Percentiles rank a stretch among this genome's conserved stretches.
These are phyloP conservation scores for Camellia lanceoleosa DNA, from an alignment of 148 eudicot species.

Conservation along the genomic window DNA sequence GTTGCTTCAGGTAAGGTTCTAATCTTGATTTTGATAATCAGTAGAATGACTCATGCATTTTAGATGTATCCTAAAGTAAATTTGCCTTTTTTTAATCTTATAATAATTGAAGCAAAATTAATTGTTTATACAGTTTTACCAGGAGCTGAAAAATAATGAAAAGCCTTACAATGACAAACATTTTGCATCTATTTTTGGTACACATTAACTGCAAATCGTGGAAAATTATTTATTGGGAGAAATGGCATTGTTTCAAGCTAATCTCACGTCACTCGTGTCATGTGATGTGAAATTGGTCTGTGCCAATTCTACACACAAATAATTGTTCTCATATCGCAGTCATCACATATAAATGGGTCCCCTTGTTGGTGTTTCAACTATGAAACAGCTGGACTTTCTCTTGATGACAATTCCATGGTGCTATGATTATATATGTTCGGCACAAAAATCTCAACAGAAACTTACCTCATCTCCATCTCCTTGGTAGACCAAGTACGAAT, in stretches of 20 bases:
- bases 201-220: too few relatives aligned
- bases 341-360: background rate
- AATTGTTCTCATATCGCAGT: background rate
- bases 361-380: slow-evolving; percentile 9
- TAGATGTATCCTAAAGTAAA: background rate
- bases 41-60: too few relatives aligned
- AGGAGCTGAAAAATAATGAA: too few relatives aligned
- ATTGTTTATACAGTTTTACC: background rate
- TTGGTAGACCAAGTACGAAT: background rate
- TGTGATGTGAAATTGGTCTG: too few relatives aligned
- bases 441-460: slow-evolving; percentile 21
- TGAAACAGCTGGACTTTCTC: slow-evolving; percentile 27
- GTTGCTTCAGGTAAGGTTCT: slow-evolving; percentile 62
- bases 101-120: background rate
- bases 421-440: slow-evolving; percentile 7
- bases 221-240: too few relatives aligned
- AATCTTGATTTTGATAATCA: background rate
- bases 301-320: background rate
- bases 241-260: too few relatives aligned
- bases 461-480: background rate
- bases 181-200: too few relatives aligned
- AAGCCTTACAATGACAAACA: too few relatives aligned
- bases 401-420: slow-evolving; percentile 2
- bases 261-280: too few relatives aligned
- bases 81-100: background rate